Evolutionary conservation across 2,329 filamentous ascomycete genomes (phyloP).

Genomic region (Aspergillus spinulosporus): DNA sequence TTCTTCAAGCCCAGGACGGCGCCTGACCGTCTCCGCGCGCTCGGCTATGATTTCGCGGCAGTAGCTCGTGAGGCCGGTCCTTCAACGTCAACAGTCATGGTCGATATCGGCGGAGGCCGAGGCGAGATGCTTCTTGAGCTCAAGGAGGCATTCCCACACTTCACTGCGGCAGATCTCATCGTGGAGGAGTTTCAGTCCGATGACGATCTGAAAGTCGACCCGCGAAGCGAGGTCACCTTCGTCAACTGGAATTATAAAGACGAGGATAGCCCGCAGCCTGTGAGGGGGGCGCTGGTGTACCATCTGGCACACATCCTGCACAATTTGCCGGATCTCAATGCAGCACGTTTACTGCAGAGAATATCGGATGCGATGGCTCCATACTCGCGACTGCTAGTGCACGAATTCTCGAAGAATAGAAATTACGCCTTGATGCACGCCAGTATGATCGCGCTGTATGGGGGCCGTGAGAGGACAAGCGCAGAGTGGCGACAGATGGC

Average conservation of each 20-base stretch:
- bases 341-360: slow-evolving; percentile 38
- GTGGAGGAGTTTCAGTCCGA: slow-evolving; percentile 38
- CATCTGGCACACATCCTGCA: slow-evolving; percentile 40
- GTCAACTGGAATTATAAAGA: slow-evolving; percentile 41
- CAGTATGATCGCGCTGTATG: slow-evolving; percentile 40
- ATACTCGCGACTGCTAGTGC: slow-evolving; percentile 37
- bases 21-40: slow-evolving; percentile 30
- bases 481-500: slow-evolving; percentile 38
- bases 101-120: slow-evolving; percentile 42
- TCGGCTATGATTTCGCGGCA: slow-evolving; percentile 36
- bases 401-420: slow-evolving; percentile 39
- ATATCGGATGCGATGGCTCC: slow-evolving; percentile 37
- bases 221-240: slow-evolving; percentile 29
- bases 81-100: slow-evolving; percentile 27
- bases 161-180: slow-evolving; percentile 30
- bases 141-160: slow-evolving; percentile 34
- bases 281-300: slow-evolving; percentile 36
- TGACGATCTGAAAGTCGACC: slow-evolving; percentile 23
- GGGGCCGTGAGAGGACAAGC: slow-evolving; percentile 35
- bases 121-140: slow-evolving; percentile 41
- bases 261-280: slow-evolving; percentile 33
- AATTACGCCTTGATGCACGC: slow-evolving; percentile 40
- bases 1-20: slow-evolving; percentile 34
- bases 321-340: slow-evolving; percentile 40
- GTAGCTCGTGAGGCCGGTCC: slow-evolving; percentile 21